A percentile compares a stretch with the other conserved stretches of the same genome.
phyloP scores from a whole-genome alignment of 257 asterid species.

The Solanum ossicruentum region DNA sequence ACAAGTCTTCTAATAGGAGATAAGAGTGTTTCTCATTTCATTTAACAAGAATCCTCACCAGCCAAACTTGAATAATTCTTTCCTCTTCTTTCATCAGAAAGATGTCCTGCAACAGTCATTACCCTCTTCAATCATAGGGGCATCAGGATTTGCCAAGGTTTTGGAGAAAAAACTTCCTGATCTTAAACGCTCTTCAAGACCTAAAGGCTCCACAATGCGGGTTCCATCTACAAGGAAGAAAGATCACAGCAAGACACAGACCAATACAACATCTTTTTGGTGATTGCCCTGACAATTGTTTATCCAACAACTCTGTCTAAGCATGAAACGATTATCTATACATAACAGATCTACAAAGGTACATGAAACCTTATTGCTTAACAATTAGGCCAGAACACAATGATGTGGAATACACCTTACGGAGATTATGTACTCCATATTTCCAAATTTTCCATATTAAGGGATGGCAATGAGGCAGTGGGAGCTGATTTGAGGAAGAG shows the following conservation, averaged over 20 bases:
- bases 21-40: conserved; percentile 1
- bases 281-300: background rate
- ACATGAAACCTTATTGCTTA: background rate
- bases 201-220: conserved; percentile 32
- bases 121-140: conserved; percentile 2
- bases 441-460: background rate
- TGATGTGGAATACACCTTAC: background rate
- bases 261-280: background rate
- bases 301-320: background rate
- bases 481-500: background rate
- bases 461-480: background rate
- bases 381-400: background rate
- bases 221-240: conserved; percentile 28
- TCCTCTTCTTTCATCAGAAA: conserved; percentile 6
- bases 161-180: conserved; percentile 16
- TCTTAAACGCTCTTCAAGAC: conserved; percentile 14
- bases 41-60: conserved; percentile 32
- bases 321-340: background rate
- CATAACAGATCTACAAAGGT: background rate
- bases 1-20: background rate
- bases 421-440: background rate
- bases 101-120: conserved; percentile 15
- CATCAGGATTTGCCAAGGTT: conserved; percentile 17
- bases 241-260: background rate
- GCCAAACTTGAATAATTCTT: conserved; percentile 9